These are phyloP conservation scores for Acorus gramineus DNA, from an alignment of 106 monocot genomes.

Conservation along the genomic window DNA sequence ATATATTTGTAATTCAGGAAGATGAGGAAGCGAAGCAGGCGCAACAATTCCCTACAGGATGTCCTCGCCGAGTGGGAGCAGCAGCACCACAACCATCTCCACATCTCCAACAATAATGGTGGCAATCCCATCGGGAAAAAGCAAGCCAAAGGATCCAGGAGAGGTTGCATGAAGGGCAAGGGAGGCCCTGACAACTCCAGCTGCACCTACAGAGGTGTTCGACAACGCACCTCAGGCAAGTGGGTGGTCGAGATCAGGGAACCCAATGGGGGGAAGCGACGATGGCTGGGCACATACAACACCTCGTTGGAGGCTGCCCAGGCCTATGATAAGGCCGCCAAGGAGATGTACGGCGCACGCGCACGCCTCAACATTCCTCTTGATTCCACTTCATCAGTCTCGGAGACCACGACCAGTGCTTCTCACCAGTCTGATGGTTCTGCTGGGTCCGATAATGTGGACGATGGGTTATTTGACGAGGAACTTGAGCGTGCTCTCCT, in stretches of 20 bases:
- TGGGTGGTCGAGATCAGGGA: slow-evolving; percentile 93
- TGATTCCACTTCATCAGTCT: too few relatives aligned
- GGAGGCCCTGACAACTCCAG: slow-evolving; percentile 72
- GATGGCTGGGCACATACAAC: slow-evolving; percentile 79
- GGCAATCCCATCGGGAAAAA: slow-evolving; percentile 15
- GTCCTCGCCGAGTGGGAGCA: slow-evolving; percentile 40
- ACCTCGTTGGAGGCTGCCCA: slow-evolving; percentile 54
- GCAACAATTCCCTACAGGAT: slow-evolving; percentile 18
- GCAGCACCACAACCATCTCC: slow-evolving; percentile 17
- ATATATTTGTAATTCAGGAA: slow-evolving; percentile 12
- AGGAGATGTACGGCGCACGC: slow-evolving; percentile 49
- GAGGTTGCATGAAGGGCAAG: slow-evolving; percentile 78
- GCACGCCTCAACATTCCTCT: slow-evolving; percentile 59
- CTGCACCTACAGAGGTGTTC: slow-evolving; percentile 64
- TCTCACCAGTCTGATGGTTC: too few relatives aligned
- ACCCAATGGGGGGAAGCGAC: slow-evolving; percentile 51
- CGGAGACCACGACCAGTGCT: too few relatives aligned
- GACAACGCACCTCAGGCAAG: slow-evolving; percentile 87
- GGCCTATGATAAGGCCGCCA: slow-evolving; percentile 78
- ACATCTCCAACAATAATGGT: background rate
- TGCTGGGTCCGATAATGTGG: too few relatives aligned
- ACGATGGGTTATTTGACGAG: too few relatives aligned
- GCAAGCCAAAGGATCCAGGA: slow-evolving; percentile 76
- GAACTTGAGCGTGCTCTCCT: too few relatives aligned
- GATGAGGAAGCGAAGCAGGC: slow-evolving; percentile 30